Evolutionary conservation across 768 basidiomycete genomes (phyloP).

Genomic region (Pleurotus pulmonarius): DNA sequence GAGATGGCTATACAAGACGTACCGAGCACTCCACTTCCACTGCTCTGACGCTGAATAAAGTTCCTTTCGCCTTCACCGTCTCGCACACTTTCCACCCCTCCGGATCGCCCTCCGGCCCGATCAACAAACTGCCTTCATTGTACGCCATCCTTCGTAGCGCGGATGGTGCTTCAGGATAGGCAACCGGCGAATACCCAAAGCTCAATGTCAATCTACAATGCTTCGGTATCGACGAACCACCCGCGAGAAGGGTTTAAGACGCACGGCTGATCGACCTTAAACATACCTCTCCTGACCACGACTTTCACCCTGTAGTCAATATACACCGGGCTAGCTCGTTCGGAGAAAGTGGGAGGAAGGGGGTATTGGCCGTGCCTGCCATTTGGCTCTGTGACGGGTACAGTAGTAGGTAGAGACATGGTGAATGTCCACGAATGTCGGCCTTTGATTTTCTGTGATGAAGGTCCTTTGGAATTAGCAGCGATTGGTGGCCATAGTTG

Average conservation of each 20-base stretch:
- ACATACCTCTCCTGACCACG: slow-evolving; percentile 42
- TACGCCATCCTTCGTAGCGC: slow-evolving; percentile 30
- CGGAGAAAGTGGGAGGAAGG: slow-evolving; percentile 52
- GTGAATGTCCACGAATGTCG: slow-evolving; percentile 45
- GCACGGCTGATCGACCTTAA: slow-evolving; percentile 50
- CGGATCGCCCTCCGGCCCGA: slow-evolving; percentile 33
- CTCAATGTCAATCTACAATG: slow-evolving; percentile 16
- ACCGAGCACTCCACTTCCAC: slow-evolving; percentile 31
- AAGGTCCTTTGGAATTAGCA: slow-evolving; percentile 14
- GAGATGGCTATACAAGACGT: slow-evolving; percentile 8
- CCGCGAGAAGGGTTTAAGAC: slow-evolving; percentile 9
- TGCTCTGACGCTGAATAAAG: slow-evolving; percentile 26
- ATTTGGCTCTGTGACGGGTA: slow-evolving; percentile 31
- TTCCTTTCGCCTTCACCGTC: slow-evolving; percentile 24
- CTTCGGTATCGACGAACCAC: too few species aligned
- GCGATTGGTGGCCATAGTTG: slow-evolving; percentile 33
- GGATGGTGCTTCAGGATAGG: slow-evolving; percentile 31
- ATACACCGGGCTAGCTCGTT: slow-evolving; percentile 51
- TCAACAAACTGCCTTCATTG: slow-evolving; percentile 23
- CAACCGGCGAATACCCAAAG: slow-evolving; percentile 28
- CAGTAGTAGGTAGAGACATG: slow-evolving; percentile 41
- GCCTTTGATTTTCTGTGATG: slow-evolving; percentile 37
- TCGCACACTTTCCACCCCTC: slow-evolving; percentile 32
- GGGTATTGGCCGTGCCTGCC: slow-evolving; percentile 30
- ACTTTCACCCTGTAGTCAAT: slow-evolving; percentile 53